Percentiles rank a stretch among this genome's conserved stretches.
These are phyloP conservation scores for Bertia moriformis DNA, from an alignment of 2,329 filamentous ascomycete genomes.

Conservation along the genomic window DNA sequence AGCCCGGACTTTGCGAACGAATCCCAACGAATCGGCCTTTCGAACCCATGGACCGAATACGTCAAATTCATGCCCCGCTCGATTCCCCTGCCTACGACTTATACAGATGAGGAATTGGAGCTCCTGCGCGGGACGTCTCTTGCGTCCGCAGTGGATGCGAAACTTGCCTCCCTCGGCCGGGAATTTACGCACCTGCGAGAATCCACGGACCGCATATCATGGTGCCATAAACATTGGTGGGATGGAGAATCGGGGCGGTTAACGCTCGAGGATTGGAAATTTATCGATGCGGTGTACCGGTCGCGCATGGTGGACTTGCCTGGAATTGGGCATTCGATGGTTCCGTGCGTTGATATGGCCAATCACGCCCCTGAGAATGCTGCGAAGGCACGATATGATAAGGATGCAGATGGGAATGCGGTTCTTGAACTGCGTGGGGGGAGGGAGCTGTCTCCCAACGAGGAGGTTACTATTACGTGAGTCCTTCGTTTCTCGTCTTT, in stretches of 20 bases:
- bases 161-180: constrained; percentile 35
- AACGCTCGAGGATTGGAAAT: constrained; percentile 43
- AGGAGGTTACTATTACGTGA: constrained; percentile 19
- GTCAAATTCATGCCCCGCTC: constrained; percentile 44
- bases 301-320: constrained; percentile 49
- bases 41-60: constrained; percentile 43
- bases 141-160: constrained; percentile 29
- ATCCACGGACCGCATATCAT: constrained; percentile 30
- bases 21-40: constrained; percentile 23
- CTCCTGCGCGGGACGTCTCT: constrained; percentile 44
- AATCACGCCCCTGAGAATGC: constrained; percentile 37
- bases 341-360: constrained; percentile 50
- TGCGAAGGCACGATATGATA: constrained; percentile 42
- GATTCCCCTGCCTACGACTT: constrained; percentile 40
- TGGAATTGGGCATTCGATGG: constrained; percentile 44
- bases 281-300: constrained; percentile 47
- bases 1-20: constrained; percentile 17
- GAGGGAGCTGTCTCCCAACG: constrained; percentile 24
- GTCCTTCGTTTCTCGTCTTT: neutral
- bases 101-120: constrained; percentile 34
- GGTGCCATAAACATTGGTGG: constrained; percentile 44
- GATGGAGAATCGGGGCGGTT: constrained; percentile 23
- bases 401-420: constrained; percentile 33
- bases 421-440: constrained; percentile 35
- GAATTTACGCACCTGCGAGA: constrained; percentile 38